These are phyloP conservation scores for Clarireedia monteithiana DNA, from an alignment of 2,329 filamentous ascomycete species.

Conservation along the genomic window DNA sequence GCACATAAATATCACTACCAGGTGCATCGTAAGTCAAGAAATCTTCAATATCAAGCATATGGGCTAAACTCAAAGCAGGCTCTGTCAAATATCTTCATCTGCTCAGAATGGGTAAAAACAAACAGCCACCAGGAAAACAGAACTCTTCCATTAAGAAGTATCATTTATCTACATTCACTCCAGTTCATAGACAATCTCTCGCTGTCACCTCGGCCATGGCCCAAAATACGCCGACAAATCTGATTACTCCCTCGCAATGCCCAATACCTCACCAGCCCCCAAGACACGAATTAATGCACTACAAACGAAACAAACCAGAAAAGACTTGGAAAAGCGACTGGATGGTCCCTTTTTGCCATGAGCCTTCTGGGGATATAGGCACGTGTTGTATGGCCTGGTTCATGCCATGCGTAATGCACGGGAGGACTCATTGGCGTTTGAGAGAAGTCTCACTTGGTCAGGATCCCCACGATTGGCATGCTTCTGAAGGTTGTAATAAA, in stretches of 20 bases:
- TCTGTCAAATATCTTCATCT: slow-evolving; percentile 1
- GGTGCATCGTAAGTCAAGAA: slow-evolving; percentile 11
- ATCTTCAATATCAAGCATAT: neutral
- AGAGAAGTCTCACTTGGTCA: slow-evolving; percentile 30
- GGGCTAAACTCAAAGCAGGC: neutral
- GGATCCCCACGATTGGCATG: slow-evolving; percentile 33
- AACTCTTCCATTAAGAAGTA: neutral
- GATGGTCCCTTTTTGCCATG: slow-evolving; percentile 34
- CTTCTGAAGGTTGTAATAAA: slow-evolving; percentile 30
- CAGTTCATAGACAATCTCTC: slow-evolving; percentile 5
- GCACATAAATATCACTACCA: slow-evolving; percentile 16
- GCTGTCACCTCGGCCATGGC: neutral
- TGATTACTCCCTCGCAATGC: neutral
- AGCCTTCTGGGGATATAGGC: slow-evolving; percentile 23
- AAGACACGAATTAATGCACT: neutral
- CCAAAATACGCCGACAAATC: neutral
- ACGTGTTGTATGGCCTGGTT: slow-evolving; percentile 23
- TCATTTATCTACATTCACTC: slow-evolving; percentile 3
- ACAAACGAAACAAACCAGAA: slow-evolving; percentile 4
- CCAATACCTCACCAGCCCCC: neutral
- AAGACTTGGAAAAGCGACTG: slow-evolving; percentile 16
- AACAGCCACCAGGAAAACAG: neutral
- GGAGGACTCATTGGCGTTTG: slow-evolving; percentile 36
- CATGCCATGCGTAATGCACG: slow-evolving; percentile 36
- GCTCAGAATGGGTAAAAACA: neutral